These are phyloP conservation scores for Wallacemonas sp. DNA, from an alignment of 208 protist species.

Conservation along the genomic window DNA sequence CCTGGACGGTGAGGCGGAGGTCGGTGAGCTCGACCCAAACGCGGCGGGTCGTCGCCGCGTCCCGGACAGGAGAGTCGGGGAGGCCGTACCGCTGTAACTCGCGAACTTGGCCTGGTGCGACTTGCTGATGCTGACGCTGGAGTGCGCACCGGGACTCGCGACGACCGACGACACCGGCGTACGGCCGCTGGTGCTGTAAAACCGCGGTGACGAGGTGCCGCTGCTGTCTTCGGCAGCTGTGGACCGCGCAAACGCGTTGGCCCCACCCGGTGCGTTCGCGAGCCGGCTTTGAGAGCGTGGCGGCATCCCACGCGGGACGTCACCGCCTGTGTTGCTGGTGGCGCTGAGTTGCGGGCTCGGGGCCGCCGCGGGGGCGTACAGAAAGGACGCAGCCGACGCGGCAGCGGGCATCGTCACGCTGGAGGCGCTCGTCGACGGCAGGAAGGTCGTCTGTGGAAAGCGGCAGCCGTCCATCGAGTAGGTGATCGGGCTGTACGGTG, in stretches of 20 bases:
- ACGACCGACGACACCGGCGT: not conserved
- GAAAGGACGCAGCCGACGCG: not conserved
- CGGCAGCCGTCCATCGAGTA: constrained; percentile 71
- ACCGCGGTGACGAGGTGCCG: too few relatives aligned
- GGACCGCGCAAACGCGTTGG: too few relatives aligned
- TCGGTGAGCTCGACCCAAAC: not conserved
- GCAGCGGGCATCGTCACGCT: too few relatives aligned
- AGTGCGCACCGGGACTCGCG: not conserved
- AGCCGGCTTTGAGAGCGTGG: constrained; percentile 1
- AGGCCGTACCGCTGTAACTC: not conserved
- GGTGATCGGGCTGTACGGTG: constrained; percentile 85
- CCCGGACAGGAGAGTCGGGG: not conserved
- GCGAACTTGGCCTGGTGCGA: constrained; percentile 6
- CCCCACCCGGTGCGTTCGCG: not conserved
- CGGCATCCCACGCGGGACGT: not conserved
- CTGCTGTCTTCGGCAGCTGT: too few relatives aligned
- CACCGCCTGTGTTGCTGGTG: constrained; percentile 4
- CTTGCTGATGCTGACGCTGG: not conserved
- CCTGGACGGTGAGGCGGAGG: not conserved
- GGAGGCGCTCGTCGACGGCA: too few relatives aligned
- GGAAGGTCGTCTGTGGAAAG: constrained; percentile 24
- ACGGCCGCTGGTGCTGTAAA: not conserved
- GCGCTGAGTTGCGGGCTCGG: not conserved
- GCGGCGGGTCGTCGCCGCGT: too few relatives aligned
- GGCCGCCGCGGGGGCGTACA: constrained; percentile 20